Evolutionary conservation across 1,139 yeast genomes (phyloP).

Genomic region (Lodderomyces orthopsilosis): DNA sequence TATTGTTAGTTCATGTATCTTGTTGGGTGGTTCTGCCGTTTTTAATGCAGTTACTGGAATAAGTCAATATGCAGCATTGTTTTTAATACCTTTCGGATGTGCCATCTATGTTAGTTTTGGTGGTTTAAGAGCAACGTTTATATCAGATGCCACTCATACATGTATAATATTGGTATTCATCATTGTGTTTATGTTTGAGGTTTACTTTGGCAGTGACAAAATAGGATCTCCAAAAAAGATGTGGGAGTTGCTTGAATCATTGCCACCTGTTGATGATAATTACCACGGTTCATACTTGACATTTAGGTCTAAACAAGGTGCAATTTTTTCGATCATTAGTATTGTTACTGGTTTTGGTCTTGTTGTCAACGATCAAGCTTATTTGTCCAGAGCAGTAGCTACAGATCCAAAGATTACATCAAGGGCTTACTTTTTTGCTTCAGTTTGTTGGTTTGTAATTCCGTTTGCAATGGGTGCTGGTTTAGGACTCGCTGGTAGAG

Average conservation of each 20-base stretch:
- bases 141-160: slow-evolving; percentile 47
- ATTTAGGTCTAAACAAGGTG: slow-evolving; percentile 42
- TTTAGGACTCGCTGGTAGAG: slow-evolving; percentile 39
- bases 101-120: slow-evolving; percentile 45
- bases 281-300: slow-evolving; percentile 48
- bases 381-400: slow-evolving; percentile 32
- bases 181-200: slow-evolving; percentile 39
- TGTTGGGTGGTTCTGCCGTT: slow-evolving; percentile 39
- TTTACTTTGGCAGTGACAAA: slow-evolving; percentile 36
- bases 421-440: slow-evolving; percentile 42
- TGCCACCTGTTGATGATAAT: slow-evolving; percentile 42
- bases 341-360: slow-evolving; percentile 53
- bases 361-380: slow-evolving; percentile 67
- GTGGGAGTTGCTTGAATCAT: slow-evolving; percentile 40
- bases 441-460: slow-evolving; percentile 39
- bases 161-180: slow-evolving; percentile 37
- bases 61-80: slow-evolving; percentile 32
- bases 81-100: slow-evolving; percentile 31
- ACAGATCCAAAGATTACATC: slow-evolving; percentile 35
- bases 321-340: slow-evolving; percentile 31
- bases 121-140: slow-evolving; percentile 46
- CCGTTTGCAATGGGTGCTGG: slow-evolving; percentile 45
- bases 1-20: slow-evolving; percentile 34
- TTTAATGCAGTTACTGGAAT: slow-evolving; percentile 37
- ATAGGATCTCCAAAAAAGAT: slow-evolving; percentile 48